These are phyloP conservation scores for Wickerhamiella lipophila DNA, from an alignment of 805 yeast species.

Conservation along the genomic window DNA sequence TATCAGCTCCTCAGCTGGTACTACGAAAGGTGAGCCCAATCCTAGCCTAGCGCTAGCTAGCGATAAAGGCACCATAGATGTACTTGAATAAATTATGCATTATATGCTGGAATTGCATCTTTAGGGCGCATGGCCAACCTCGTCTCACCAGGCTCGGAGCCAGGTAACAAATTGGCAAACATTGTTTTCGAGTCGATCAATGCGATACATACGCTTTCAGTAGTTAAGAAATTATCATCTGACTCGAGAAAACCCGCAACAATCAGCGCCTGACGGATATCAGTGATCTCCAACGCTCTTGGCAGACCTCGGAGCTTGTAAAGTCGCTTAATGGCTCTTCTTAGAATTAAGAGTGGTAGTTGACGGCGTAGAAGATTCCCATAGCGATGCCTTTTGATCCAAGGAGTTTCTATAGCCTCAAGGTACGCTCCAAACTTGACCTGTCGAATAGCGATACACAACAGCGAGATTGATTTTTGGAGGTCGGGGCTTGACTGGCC, in stretches of 20 bases:
- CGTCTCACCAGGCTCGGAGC: slow-evolving; percentile 9
- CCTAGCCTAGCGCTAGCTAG: too few species aligned
- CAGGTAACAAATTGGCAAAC: slow-evolving; percentile 28
- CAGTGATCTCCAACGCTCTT: slow-evolving; percentile 14
- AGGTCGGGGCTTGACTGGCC: slow-evolving; percentile 22
- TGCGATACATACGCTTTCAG: slow-evolving; percentile 27
- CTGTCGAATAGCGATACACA: slow-evolving; percentile 37
- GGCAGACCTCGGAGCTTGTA: slow-evolving; percentile 10
- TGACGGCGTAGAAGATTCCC: slow-evolving; percentile 23
- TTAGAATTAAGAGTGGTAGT: slow-evolving; percentile 24
- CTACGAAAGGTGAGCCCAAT: too few species aligned
- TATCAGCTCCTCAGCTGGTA: too few species aligned
- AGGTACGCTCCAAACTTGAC: slow-evolving; percentile 28
- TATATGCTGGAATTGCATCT: slow-evolving; percentile 20
- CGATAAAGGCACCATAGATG: background rate
- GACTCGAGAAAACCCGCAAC: slow-evolving; percentile 12
- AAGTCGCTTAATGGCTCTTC: slow-evolving; percentile 23
- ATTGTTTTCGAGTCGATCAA: slow-evolving; percentile 28
- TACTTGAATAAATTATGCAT: slow-evolving; percentile 3
- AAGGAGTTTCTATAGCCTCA: slow-evolving; percentile 24
- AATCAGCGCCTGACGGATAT: slow-evolving; percentile 10
- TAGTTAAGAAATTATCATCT: slow-evolving; percentile 16
- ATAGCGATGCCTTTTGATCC: slow-evolving; percentile 21
- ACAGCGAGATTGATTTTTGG: slow-evolving; percentile 29
- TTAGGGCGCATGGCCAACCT: slow-evolving; percentile 17